phyloP scores from a whole-genome alignment of 345 rosid genomes.

The Citrus inodora region DNA sequence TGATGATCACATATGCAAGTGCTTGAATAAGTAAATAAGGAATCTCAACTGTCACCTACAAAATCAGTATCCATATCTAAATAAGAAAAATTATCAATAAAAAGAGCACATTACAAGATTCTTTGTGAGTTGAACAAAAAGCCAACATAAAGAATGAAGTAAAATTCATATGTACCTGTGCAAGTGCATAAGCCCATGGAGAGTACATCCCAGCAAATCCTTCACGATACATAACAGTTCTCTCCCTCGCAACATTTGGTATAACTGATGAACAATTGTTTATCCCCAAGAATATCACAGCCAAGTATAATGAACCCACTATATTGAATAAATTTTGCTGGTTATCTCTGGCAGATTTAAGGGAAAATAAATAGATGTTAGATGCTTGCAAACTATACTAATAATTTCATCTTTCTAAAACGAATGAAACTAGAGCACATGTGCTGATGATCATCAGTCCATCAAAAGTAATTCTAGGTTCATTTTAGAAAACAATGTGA shows the following conservation, averaged over 20 bases:
- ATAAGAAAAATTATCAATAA: neutral
- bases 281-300: conserved; percentile 56
- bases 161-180: conserved; percentile 37
- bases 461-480: too few relatives aligned
- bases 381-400: too few relatives aligned
- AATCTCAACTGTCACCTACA: conserved; percentile 64
- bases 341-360: conserved; percentile 34
- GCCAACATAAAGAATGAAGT: too few relatives aligned
- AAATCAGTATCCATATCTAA: neutral
- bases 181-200: conserved; percentile 60
- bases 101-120: too few relatives aligned
- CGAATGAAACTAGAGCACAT: too few relatives aligned
- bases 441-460: too few relatives aligned
- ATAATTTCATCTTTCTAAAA: too few relatives aligned
- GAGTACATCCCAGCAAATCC: conserved; percentile 88
- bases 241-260: conserved; percentile 51
- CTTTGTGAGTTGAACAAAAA: too few relatives aligned
- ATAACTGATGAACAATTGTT: conserved; percentile 61
- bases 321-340: conserved; percentile 67
- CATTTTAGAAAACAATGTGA: neutral
- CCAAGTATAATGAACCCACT: conserved; percentile 47
- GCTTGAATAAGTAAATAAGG: conserved; percentile 57
- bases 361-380: neutral
- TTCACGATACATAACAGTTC: conserved; percentile 70
- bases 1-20: conserved; percentile 31